These are phyloP conservation scores for Starmerella khaoyaiensis DNA, from an alignment of 805 yeast species.

Conservation along the genomic window DNA sequence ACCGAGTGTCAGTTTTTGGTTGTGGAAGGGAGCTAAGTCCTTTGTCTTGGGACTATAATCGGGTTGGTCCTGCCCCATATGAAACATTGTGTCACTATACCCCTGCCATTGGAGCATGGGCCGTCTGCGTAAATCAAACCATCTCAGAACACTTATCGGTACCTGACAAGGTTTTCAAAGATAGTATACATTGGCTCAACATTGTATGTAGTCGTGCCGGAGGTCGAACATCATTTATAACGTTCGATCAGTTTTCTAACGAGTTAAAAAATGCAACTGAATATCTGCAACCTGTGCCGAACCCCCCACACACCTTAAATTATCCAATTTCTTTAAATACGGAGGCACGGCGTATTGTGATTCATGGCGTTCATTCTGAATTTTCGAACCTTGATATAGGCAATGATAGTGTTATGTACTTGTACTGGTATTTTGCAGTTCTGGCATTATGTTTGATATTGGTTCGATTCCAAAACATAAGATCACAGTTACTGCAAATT, in stretches of 20 bases:
- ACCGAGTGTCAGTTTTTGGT: conserved; percentile 14
- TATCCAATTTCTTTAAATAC: conserved; percentile 5
- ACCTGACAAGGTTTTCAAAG: background rate
- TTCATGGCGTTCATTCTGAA: conserved; percentile 11
- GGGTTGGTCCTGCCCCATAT: conserved; percentile 8
- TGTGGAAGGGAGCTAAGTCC: conserved; percentile 12
- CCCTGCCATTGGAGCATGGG: conserved; percentile 18
- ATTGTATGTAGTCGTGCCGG: conserved; percentile 11
- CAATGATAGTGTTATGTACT: conserved; percentile 10
- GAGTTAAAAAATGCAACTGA: conserved; percentile 6
- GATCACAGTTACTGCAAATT: background rate
- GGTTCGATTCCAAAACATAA: background rate
- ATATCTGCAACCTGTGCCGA: conserved; percentile 3
- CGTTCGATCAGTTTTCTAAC: background rate
- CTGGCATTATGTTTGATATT: background rate
- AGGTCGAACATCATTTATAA: conserved; percentile 4
- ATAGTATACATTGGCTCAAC: conserved; percentile 4
- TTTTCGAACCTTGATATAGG: conserved; percentile 12
- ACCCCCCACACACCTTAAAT: background rate
- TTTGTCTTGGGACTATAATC: conserved; percentile 11
- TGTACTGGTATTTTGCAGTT: conserved; percentile 9
- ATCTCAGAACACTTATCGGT: conserved; percentile 1
- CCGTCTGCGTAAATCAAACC: conserved; percentile 10
- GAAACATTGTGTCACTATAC: conserved; percentile 10
- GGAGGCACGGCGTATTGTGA: background rate